phyloP scores from a whole-genome alignment of 306 rosid species.

The Lathyrus oleraceus region DNA sequence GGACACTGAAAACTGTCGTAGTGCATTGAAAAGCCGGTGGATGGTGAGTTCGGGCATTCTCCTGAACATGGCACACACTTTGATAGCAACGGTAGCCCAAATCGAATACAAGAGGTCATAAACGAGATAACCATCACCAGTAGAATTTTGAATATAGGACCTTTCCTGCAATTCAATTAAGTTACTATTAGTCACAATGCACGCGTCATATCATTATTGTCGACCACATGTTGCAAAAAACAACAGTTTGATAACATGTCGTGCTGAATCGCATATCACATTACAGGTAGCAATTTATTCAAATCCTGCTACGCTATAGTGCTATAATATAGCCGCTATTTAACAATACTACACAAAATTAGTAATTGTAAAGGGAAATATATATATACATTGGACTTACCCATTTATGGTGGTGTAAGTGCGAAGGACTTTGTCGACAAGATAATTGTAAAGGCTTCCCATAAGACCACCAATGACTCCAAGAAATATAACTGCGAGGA shows the following conservation, averaged over 20 bases:
- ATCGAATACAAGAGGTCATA: constrained; percentile 62
- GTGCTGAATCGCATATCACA: background rate
- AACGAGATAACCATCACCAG: constrained; percentile 53
- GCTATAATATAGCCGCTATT: background rate
- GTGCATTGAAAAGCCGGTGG: constrained; percentile 56
- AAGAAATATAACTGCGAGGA: constrained; percentile 56
- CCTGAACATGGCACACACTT: constrained; percentile 66
- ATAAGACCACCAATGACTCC: constrained; percentile 72
- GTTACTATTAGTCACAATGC: background rate
- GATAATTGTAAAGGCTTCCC: constrained; percentile 76
- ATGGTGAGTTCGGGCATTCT: constrained; percentile 35
- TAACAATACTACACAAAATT: background rate
- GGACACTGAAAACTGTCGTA: constrained; percentile 63
- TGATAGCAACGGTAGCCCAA: constrained; percentile 68
- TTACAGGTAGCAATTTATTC: background rate
- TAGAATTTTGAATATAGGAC: constrained; percentile 48
- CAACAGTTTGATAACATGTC: background rate
- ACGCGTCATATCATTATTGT: background rate
- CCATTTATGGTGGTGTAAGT: constrained; percentile 63
- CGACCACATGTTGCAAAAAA: background rate
- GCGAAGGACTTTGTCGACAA: constrained; percentile 76
- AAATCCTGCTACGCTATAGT: background rate
- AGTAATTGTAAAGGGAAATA: background rate
- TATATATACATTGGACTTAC: constrained; percentile 41
- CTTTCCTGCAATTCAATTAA: constrained; percentile 53